Evolutionary conservation across 1,284 basidiomycete species (phyloP), one percentile per base, ranked within the genome.

Genomic region (Pseudozyma pruni): DNA sequence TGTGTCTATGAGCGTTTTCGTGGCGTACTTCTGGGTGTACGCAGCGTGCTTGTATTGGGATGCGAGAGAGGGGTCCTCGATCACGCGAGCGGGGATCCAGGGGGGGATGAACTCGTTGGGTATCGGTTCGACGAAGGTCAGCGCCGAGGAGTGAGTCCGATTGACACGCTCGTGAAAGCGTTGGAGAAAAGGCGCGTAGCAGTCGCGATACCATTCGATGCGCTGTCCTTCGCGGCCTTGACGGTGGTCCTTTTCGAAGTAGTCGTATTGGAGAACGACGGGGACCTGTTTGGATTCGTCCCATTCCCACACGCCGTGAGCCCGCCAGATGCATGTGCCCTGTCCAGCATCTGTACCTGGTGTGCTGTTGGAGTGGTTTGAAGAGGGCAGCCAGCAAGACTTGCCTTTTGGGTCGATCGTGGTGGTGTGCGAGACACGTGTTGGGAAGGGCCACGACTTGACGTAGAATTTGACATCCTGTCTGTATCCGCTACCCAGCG

Each of bases 221-320:
- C 46, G 39, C 7, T 64, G 48, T 0, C 71, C 64, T 16, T 66
- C 41, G 4, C 63, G 37, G 11, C 77, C 77, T 4, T 60, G 52
- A 3, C 78, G 63, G 22, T 63, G 54, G 27, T 73, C 68, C 55
- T 88, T 88, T 19, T 86, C 83, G 76, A 98, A 98, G 83, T 97
- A 98, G 75, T 88, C 90, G 78, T 94, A 91, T 51, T 91, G 87
- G 41, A 98, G 84, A 0, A 91, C 89, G 1, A 95, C 88, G 0
- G 90, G 89, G 55, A 88, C 85, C 8, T 89, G 83, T 73, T 89
- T 90, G 22, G 85, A 84, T 10, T 84, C 85, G 76, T 93, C 90
- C 90, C 91, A 98, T 1, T 89, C 88, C 95, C 95, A 98, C 0
- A 97, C 92, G 13, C 91, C 93, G 74, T 97, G 94, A 84, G 90